Evolutionary conservation across 495 filamentous ascomycete genomes (phyloP).

Genomic region (Xylaria curta): DNA sequence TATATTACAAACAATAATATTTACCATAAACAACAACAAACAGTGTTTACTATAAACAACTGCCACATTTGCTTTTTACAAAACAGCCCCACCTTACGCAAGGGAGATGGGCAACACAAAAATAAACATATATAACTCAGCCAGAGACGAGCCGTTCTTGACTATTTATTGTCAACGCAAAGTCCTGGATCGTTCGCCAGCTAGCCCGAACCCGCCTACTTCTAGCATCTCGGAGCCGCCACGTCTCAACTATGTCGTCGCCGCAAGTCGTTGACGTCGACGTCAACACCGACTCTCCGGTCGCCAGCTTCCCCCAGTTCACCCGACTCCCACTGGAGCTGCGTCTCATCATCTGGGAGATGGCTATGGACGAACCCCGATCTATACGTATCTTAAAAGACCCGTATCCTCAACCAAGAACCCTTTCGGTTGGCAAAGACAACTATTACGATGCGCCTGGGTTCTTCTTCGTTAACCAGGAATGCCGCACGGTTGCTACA

Average conservation of each 20-base stretch:
- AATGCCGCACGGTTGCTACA: not conserved
- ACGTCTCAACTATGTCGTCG: not conserved
- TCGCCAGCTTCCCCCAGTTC: not conserved
- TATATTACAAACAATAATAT: too few relatives aligned
- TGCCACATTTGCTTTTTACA: too few relatives aligned
- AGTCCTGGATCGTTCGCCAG: too few relatives aligned
- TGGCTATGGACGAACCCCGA: not conserved
- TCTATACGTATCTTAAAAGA: not conserved
- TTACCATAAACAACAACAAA: too few relatives aligned
- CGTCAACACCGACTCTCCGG: not conserved
- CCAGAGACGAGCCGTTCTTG: too few relatives aligned
- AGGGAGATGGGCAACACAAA: not conserved
- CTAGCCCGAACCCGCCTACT: too few relatives aligned
- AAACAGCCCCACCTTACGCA: too few relatives aligned
- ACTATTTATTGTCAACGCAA: too few relatives aligned
- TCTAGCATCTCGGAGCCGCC: too few relatives aligned
- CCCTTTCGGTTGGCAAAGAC: not conserved
- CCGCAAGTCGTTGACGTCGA: not conserved
- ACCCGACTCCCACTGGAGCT: not conserved
- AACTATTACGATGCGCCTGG: not conserved
- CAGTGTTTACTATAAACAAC: too few relatives aligned
- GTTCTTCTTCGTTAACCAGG: not conserved
- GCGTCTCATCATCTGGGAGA: not conserved
- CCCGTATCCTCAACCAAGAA: not conserved
- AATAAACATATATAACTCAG: too few relatives aligned